These are phyloP conservation scores for Halenospora varia DNA, from an alignment of 495 filamentous ascomycete species.

Conservation along the genomic window DNA sequence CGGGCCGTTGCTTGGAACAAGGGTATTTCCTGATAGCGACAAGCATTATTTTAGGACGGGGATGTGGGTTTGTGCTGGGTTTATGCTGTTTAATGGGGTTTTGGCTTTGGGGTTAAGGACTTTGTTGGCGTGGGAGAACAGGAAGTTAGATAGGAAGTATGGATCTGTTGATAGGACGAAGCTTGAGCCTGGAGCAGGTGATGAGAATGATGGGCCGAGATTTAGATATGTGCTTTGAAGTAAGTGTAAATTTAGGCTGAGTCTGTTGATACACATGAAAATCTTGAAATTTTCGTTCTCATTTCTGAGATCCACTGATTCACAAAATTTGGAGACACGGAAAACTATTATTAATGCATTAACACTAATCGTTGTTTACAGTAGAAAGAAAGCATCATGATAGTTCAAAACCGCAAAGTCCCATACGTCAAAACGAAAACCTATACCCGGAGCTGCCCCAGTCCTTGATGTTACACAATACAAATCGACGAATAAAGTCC, in stretches of 20 bases:
- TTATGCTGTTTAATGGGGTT: conserved; percentile 64
- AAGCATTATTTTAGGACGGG: conserved; percentile 63
- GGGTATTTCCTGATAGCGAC: conserved; percentile 58
- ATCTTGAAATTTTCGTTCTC: too few species aligned
- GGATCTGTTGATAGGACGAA: conserved; percentile 23
- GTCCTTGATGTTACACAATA: background rate
- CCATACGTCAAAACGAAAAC: too few species aligned
- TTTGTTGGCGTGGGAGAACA: conserved; percentile 61
- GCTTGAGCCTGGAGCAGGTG: conserved; percentile 14
- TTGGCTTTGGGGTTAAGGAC: conserved; percentile 52
- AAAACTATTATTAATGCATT: too few species aligned
- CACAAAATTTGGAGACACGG: too few species aligned
- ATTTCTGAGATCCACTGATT: too few species aligned
- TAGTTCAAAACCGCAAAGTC: too few species aligned
- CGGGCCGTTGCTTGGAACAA: conserved; percentile 68
- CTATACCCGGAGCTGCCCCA: background rate
- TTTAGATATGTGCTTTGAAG: conserved; percentile 37
- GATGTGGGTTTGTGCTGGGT: conserved; percentile 64
- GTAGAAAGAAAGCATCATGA: too few species aligned
- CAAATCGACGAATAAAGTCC: background rate
- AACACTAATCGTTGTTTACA: too few species aligned
- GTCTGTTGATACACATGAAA: too few species aligned
- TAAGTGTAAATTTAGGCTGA: too few species aligned
- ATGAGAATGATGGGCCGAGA: conserved; percentile 35
- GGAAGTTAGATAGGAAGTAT: conserved; percentile 25